Evolutionary conservation across 495 filamentous ascomycete species (phyloP).

Genomic region (Trichoderma reesei): DNA sequence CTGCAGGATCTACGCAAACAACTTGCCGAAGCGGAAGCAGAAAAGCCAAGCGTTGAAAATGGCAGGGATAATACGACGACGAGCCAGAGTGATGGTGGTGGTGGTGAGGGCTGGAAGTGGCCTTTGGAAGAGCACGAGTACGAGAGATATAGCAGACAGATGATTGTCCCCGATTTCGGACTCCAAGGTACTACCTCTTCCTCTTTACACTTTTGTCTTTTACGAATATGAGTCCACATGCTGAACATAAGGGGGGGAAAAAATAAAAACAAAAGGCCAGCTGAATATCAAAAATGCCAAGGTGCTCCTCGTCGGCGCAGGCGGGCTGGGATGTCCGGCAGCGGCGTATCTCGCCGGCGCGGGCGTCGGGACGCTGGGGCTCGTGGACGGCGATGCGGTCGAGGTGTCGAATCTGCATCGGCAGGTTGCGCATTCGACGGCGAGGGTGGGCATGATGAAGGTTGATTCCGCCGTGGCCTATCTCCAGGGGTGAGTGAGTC

Average conservation of each 20-base stretch:
- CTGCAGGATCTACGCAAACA: slow-evolving; percentile 3
- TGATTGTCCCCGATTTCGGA: slow-evolving; percentile 81
- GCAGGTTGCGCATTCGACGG: slow-evolving; percentile 69
- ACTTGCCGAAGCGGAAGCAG: background rate
- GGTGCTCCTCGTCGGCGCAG: slow-evolving; percentile 82
- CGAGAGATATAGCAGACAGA: slow-evolving; percentile 78
- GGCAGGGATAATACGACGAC: background rate
- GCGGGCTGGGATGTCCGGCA: slow-evolving; percentile 85
- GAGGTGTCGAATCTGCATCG: slow-evolving; percentile 89
- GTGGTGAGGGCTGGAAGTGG: slow-evolving; percentile 36
- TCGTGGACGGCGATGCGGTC: slow-evolving; percentile 81
- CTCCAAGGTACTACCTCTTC: slow-evolving; percentile 48
- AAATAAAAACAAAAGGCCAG: slow-evolving; percentile 50
- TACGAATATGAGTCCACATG: background rate
- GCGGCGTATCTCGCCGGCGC: slow-evolving; percentile 83
- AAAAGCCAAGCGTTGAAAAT: background rate
- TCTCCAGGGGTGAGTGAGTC: slow-evolving; percentile 47
- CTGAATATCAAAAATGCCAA: slow-evolving; percentile 58
- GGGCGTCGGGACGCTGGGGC: slow-evolving; percentile 71
- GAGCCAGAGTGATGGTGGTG: background rate
- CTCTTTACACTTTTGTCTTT: background rate
- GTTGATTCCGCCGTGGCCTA: slow-evolving; percentile 67
- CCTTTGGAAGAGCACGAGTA: slow-evolving; percentile 61
- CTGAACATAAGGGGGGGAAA: background rate
- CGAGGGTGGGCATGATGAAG: slow-evolving; percentile 66